Percentiles rank a stretch among this genome's conserved stretches.
phyloP scores from a whole-genome alignment of 768 basidiomycete genomes.

The Russula sp. region DNA sequence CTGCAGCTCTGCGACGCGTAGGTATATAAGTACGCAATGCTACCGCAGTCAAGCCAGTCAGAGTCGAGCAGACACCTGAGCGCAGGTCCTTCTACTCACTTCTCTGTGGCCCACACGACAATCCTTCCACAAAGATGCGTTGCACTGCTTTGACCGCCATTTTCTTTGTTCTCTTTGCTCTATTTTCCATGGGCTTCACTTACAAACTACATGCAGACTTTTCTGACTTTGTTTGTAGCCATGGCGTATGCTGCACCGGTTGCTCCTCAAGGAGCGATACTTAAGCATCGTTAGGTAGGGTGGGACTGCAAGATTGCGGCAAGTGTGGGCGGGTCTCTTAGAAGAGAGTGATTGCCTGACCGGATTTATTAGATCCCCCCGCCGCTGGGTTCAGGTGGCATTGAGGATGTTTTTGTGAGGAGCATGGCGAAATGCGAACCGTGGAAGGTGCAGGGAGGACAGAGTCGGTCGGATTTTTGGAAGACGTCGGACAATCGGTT shows the following conservation, averaged over 20 bases:
- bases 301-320: no score
- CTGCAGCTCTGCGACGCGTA: background rate
- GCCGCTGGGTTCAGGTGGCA: no score
- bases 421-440: constrained; percentile 58
- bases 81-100: no score
- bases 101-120: no score
- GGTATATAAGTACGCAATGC: background rate
- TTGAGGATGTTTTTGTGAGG: constrained; percentile 56
- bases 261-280: background rate
- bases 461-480: constrained; percentile 79
- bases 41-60: no score
- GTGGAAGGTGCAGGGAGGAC: constrained; percentile 78
- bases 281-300: no score
- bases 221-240: no score
- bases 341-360: no score
- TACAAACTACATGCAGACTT: no score
- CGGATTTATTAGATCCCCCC: no score
- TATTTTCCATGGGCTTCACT: background rate
- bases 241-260: constrained; percentile 6
- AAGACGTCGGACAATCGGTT: constrained; percentile 74
- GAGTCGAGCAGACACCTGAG: no score
- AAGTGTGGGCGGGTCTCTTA: no score
- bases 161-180: background rate
- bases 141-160: background rate
- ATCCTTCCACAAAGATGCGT: constrained; percentile 5